Evolutionary conservation across 179 eudicot species (phyloP), one percentile per base, ranked within the genome.

Genomic region (Corrigiola litoralis): DNA sequence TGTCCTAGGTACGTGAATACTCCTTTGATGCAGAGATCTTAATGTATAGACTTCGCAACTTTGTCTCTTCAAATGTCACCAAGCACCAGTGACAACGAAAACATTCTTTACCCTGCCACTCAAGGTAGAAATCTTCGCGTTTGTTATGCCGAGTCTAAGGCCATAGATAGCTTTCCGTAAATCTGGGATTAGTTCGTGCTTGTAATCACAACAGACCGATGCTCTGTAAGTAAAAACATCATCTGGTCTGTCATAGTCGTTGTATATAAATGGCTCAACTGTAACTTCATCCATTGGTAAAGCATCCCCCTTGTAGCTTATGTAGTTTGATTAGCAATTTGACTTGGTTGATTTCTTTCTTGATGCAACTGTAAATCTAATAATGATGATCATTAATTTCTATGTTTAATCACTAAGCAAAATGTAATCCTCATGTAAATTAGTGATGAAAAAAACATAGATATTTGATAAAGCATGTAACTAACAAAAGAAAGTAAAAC

Each of bases 291-390:
- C 68, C 14, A 63, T 75, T 53, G 79, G 79, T 29, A 75, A 11
- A 75, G 58, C n/a, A 75, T 52, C 13, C 75, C 75, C 31, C 65
- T 70, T 24, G 71, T 59, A 6, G 79, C 71, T 23, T 75, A 75
- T 46, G 11, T 21, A 11, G 79, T 75, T 53, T 75, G 71, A 65
- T 65, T 32, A 75, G 61, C 23, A 34, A 46, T 46, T 70, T 70
- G 25, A 75, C 68, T 65, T 75, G 75, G 58, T 31, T 18, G 12
- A 75, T 75, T 60, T 65, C 79, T 65, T 70, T n/a, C n/a, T n/a
- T n/a, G n/a, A n/a, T n/a, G n/a, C n/a, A n/a, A n/a, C n/a, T n/a
- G n/a, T n/a, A n/a, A n/a, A n/a, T n/a, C n/a, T n/a, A n/a, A n/a
- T n/a, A n/a, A n/a, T n/a, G n/a, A n/a, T n/a, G n/a, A n/a, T n/a